Evolutionary conservation across 192 early-diverging fungal species (phyloP).

Genomic region (Backusella australiensis): DNA sequence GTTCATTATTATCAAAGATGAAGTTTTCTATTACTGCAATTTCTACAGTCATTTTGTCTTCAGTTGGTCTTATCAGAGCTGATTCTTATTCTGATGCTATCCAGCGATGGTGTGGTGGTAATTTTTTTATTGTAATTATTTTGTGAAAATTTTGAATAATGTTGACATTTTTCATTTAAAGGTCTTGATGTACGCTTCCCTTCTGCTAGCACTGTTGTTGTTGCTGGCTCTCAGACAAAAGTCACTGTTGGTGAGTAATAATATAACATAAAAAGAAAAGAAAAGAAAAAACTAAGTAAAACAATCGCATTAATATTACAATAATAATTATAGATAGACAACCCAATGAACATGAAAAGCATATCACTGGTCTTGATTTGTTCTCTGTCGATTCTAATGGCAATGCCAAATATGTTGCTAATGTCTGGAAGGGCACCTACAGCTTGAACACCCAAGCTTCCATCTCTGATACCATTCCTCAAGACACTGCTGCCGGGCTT

Average conservation of each 20-base stretch:
- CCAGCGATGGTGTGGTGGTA: slow-evolving; percentile 29
- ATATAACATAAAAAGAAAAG: neutral
- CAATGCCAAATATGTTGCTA: slow-evolving; percentile 27
- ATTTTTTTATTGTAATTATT: neutral
- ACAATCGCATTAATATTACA: neutral
- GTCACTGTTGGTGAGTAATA: slow-evolving; percentile 28
- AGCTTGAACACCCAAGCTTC: slow-evolving; percentile 22
- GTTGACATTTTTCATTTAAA: neutral
- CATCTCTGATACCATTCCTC: slow-evolving; percentile 20
- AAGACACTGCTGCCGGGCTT: slow-evolving; percentile 25
- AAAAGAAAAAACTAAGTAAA: neutral
- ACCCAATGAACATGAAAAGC: slow-evolving; percentile 15
- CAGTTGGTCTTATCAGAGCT: slow-evolving; percentile 12
- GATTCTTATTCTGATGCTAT: slow-evolving; percentile 34
- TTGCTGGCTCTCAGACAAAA: slow-evolving; percentile 19
- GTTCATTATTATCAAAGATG: slow-evolving; percentile 8
- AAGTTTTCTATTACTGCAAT: slow-evolving; percentile 28
- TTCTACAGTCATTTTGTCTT: slow-evolving; percentile 26
- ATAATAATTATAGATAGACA: slow-evolving; percentile 8
- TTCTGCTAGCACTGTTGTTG: slow-evolving; percentile 8
- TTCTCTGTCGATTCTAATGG: slow-evolving; percentile 23
- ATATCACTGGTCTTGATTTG: slow-evolving; percentile 34
- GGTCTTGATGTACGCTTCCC: slow-evolving; percentile 18
- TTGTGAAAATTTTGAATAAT: too few species aligned
- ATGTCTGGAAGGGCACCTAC: slow-evolving; percentile 30